Evolutionary conservation across 139 green algal genomes (phyloP), one percentile per base, ranked within the genome.

Genomic region (Raphidocelis subcapitata): DNA sequence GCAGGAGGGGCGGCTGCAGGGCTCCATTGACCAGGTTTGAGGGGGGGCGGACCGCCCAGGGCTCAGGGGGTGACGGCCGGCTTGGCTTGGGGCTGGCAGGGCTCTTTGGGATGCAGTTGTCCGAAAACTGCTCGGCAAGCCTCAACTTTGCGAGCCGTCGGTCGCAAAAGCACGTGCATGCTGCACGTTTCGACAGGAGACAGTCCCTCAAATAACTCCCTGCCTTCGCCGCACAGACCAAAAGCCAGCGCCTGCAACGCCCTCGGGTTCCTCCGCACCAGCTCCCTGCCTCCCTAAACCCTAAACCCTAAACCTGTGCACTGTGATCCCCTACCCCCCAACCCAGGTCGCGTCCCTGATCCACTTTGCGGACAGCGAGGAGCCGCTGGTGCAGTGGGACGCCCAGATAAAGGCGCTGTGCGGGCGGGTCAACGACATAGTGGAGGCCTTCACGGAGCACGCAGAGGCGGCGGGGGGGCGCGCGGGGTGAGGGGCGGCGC

Each of bases 1-100:
- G 49, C 63, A 65, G 12, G 93, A 98, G 65, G 87, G 84, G 2
- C 82, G 92, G 12, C 80, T 97, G 56, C 60, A 82, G 69, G 92
- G 82, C 23, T 82, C 49, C 55, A 94, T 97, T 29, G 92, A 97
- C 74, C 95, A 99, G 75, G 95, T 97, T n/a, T n/a, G n/a, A n/a
- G n/a, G n/a, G n/a, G n/a, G n/a, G n/a, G n/a, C n/a, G n/a, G n/a
- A n/a, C n/a, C n/a, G n/a, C n/a, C n/a, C n/a, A 33, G 21, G 33
- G 41, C 3, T 12, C n/a, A 57, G 31, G 32, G 4, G 15, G 24
- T 41, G 49, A 5, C 20, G 36, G 3, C 23, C 20, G 3, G 4
- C 10, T 21, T 44, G 20, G 3, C 21, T 3, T 23, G 14, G 24
- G 56, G 2, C n/a, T 57, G 8, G 2, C 26, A 20, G 26, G 36